Conservation (phyloP, 1,139 yeast genomes). For the Magnusiomyces starmeri region DNA sequence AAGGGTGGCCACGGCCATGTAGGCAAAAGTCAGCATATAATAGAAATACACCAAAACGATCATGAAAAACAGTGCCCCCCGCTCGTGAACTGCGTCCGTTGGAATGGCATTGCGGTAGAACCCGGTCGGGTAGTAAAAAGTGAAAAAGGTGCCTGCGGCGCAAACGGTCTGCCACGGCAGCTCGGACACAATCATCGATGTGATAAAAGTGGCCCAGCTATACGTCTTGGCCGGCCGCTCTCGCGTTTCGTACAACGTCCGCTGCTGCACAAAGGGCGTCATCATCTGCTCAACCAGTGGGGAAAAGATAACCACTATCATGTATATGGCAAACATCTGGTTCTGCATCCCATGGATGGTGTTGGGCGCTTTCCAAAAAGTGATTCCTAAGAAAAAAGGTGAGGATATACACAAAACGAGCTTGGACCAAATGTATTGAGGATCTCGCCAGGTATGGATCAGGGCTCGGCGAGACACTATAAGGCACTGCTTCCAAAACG, state of each 20-base stretch:
- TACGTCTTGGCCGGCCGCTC: conserved; percentile 45
- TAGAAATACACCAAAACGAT: conserved; percentile 48
- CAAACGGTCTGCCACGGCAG: conserved; percentile 59
- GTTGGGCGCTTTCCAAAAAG: conserved; percentile 55
- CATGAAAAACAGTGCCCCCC: conserved; percentile 69
- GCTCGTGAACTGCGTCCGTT: conserved; percentile 42
- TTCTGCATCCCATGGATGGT: conserved; percentile 39
- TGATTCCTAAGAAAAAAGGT: conserved; percentile 57
- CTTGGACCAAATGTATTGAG: conserved; percentile 56
- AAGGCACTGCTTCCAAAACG: conserved; percentile 41
- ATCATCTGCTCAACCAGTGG: conserved; percentile 62
- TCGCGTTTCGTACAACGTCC: conserved; percentile 48
- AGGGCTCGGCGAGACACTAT: conserved; percentile 44
- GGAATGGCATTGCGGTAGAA: conserved; percentile 42
- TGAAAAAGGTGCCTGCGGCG: conserved; percentile 56
- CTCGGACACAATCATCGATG: conserved; percentile 58
- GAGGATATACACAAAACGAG: conserved; percentile 42
- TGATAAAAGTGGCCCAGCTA: conserved; percentile 49
- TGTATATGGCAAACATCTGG: conserved; percentile 48
- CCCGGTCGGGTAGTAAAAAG: conserved; percentile 67
- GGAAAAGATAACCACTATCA: conserved; percentile 51
- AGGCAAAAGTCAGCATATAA: conserved; percentile 58
- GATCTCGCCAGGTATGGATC: conserved; percentile 64
- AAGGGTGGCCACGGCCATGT: conserved; percentile 52
- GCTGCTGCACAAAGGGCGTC: conserved; percentile 57